These are phyloP conservation scores for Pisolithus sp. DNA, from an alignment of 768 basidiomycete species.

Conservation along the genomic window DNA sequence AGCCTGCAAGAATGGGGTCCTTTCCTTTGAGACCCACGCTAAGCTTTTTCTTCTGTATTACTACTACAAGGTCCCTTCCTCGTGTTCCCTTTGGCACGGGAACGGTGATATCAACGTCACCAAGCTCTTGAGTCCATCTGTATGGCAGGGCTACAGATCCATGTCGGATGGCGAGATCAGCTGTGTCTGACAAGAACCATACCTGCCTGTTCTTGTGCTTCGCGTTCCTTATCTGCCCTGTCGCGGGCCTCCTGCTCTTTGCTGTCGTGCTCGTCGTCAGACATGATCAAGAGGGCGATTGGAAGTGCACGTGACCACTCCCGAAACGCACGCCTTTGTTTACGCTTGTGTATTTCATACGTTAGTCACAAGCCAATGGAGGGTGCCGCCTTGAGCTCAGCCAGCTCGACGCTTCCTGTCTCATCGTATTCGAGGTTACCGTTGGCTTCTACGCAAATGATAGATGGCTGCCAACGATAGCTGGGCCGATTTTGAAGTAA, in stretches of 20 bases:
- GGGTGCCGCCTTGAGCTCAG: not conserved
- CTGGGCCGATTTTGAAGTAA: constrained; percentile 74
- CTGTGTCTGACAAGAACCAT: constrained; percentile 22
- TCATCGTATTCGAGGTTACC: constrained; percentile 3
- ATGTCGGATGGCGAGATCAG: constrained; percentile 10
- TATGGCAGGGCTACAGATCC: constrained; percentile 71
- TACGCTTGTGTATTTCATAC: constrained; percentile 27
- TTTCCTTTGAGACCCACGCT: constrained; percentile 80
- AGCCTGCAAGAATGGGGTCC: constrained; percentile 80
- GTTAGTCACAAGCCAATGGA: constrained; percentile 15
- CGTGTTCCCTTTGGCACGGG: constrained; percentile 86
- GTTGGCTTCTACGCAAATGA: constrained; percentile 2
- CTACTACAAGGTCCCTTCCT: constrained; percentile 65
- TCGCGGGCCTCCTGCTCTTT: constrained; percentile 75
- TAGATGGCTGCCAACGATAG: constrained; percentile 56
- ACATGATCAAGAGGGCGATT: constrained; percentile 24
- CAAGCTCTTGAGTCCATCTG: constrained; percentile 84
- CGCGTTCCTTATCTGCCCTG: constrained; percentile 57
- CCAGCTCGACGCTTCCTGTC: constrained; percentile 7
- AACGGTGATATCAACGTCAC: constrained; percentile 76
- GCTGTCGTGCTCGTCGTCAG: constrained; percentile 60
- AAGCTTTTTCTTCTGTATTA: constrained; percentile 77
- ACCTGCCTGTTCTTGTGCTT: constrained; percentile 83
- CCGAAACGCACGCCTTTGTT: constrained; percentile 16
- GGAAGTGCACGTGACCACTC: constrained; percentile 22